Conservation (phyloP, 345 rosid species). For the Conringia planisiliqua region DNA sequence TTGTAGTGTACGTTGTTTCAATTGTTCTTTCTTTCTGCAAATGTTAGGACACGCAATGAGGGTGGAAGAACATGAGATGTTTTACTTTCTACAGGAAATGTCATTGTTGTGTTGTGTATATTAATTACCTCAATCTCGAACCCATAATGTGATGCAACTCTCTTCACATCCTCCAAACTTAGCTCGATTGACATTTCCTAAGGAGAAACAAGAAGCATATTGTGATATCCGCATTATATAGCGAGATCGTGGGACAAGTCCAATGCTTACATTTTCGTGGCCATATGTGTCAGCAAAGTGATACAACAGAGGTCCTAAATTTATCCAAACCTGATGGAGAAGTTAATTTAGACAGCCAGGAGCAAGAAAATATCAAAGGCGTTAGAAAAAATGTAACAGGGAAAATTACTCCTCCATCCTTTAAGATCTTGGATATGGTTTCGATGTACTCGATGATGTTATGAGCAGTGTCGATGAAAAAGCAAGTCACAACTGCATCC, state of each 20-base stretch:
- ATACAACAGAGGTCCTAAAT: conserved; percentile 87
- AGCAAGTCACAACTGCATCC: conserved; percentile 97
- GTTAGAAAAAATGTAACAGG: conserved; percentile 16
- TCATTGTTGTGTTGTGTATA: neutral
- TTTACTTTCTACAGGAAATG: neutral
- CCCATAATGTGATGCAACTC: conserved; percentile 71
- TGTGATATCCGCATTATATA: neutral
- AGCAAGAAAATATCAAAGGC: neutral
- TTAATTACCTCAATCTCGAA: conserved; percentile 61
- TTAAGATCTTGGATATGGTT: conserved; percentile 83
- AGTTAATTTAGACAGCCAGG: conserved; percentile 8
- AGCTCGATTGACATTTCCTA: conserved; percentile 97
- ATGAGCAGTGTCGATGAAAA: conserved; percentile 96
- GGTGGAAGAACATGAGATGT: neutral
- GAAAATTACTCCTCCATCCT: conserved; percentile 84
- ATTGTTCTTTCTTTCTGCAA: conserved; percentile 73
- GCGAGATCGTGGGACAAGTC: neutral
- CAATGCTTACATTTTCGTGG: conserved; percentile 68
- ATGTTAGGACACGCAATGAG: conserved; percentile 3
- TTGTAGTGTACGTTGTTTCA: conserved; percentile 84
- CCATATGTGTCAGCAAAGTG: conserved; percentile 89
- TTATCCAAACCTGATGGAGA: conserved; percentile 82
- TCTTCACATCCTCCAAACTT: conserved; percentile 93
- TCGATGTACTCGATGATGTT: conserved; percentile 89
- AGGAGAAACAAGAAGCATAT: conserved; percentile 1